These are phyloP conservation scores for Acer negundo DNA, from an alignment of 345 rosid species.

Conservation along the genomic window DNA sequence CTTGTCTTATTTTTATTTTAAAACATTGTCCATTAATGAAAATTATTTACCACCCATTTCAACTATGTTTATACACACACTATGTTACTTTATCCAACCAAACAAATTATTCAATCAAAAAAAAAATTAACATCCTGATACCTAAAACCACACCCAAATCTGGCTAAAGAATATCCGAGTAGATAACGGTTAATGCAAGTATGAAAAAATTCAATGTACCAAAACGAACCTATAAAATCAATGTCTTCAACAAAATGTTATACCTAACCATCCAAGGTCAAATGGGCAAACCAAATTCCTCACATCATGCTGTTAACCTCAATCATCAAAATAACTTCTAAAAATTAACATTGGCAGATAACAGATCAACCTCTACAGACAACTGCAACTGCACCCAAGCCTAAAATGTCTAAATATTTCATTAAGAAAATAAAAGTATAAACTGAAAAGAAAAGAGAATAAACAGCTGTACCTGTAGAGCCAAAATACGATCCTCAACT, in stretches of 20 bases:
- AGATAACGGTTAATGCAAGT: background rate
- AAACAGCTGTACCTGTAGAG: slow-evolving; percentile 61
- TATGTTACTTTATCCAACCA: background rate
- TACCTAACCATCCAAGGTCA: background rate
- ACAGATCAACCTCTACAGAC: background rate
- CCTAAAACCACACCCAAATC: too few relatives aligned
- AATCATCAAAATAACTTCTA: background rate
- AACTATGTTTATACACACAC: background rate
- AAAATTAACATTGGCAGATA: background rate
- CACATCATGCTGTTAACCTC: background rate
- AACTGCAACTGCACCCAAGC: background rate
- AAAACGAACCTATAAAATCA: background rate
- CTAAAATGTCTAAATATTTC: background rate
- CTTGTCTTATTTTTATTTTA: too few relatives aligned
- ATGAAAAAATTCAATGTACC: background rate
- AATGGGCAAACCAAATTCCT: background rate
- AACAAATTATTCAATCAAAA: background rate
- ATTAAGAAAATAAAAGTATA: background rate
- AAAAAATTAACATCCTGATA: too few relatives aligned
- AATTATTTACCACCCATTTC: too few relatives aligned
- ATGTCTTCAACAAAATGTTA: background rate
- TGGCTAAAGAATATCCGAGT: background rate
- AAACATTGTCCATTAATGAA: background rate
- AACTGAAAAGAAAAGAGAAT: background rate
- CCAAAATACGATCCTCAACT: slow-evolving; percentile 90